Conservation (phyloP, 2,329 filamentous ascomycete genomes). For the Cladobotryum mycophilum region DNA sequence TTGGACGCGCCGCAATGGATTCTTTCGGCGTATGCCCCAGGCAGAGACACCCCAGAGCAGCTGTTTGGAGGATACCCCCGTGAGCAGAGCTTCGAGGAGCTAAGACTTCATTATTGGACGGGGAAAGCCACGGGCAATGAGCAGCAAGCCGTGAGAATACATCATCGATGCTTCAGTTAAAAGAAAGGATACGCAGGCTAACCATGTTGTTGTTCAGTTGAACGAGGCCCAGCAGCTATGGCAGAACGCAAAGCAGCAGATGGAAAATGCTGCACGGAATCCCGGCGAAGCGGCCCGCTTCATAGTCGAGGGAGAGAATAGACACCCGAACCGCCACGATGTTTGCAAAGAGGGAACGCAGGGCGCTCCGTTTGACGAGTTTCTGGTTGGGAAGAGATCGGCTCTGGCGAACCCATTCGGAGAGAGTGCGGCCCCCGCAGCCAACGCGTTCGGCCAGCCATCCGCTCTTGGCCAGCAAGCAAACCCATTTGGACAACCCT, state of each 20-base stretch:
- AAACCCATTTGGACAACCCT: slow-evolving; percentile 30
- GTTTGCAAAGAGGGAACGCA: slow-evolving; percentile 45
- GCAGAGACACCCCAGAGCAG: slow-evolving; percentile 68
- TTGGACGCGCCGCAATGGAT: slow-evolving; percentile 76
- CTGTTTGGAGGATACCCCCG: slow-evolving; percentile 72
- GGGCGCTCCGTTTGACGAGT: slow-evolving; percentile 40
- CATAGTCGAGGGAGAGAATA: slow-evolving; percentile 57
- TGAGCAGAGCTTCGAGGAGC: slow-evolving; percentile 85
- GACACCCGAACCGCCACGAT: slow-evolving; percentile 70
- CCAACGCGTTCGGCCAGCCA: slow-evolving; percentile 36
- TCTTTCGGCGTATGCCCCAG: slow-evolving; percentile 78
- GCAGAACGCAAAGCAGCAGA: slow-evolving; percentile 61
- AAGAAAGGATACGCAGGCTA: not conserved
- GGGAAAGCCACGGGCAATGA: slow-evolving; percentile 55
- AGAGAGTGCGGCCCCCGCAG: slow-evolving; percentile 14
- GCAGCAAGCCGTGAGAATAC: slow-evolving; percentile 41
- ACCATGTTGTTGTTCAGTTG: slow-evolving; percentile 38
- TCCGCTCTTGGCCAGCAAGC: slow-evolving; percentile 23
- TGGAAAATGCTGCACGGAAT: slow-evolving; percentile 63
- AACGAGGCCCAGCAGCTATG: slow-evolving; percentile 56
- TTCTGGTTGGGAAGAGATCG: slow-evolving; percentile 33
- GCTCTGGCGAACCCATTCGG: slow-evolving; percentile 26
- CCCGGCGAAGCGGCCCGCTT: slow-evolving; percentile 67
- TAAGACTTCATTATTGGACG: slow-evolving; percentile 65
- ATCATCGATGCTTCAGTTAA: not conserved